Base-by-base conservation (phyloP, 805 yeast species). In the Kregervanrija delftensis region DNA sequence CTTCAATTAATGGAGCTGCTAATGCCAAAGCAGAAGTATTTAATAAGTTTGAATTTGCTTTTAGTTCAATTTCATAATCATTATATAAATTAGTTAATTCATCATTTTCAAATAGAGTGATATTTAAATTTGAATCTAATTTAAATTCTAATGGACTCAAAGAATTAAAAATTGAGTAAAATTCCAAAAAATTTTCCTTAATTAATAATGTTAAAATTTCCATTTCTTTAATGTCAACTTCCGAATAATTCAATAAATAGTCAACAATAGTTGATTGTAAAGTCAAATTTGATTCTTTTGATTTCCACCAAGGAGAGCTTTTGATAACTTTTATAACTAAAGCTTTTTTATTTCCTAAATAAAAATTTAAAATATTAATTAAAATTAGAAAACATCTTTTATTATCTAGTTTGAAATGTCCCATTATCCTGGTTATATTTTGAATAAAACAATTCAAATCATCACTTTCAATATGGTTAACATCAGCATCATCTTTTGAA, bases 1-100 rank as follows among this genome's bases (percentile, higher is more conserved):
- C 91, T 34, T 77, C 80, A 3, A 73, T 69, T 34, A 90, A 67
- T 0, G 96, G 95, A 9, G 93, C 93, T 5, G 96, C 96, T 53
- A 89, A 60, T 0, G 97, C 93, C 40, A 90, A 65, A 0, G 96
- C 95, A 49, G 83, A 86, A 0, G 86, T 83, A 17, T 77, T 73
- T 0, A 90, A 83, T 49, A 70, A 68, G 53, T 72, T 69, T 0
- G 85, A 76, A 46, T 78, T 74, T 11, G 77, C 77, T 12, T 80
- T 79, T 45, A 72, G 53, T 45, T 76, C 57, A 9, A 71, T 67
- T 33, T 74, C 71, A 57, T 77, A 74, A 4, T 59, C 56, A 1
- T 63, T 64, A 34, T 78, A 72, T 30, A 79, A 64, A 9, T 54
- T 53, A 0, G 54, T 53, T 67, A 84, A 67, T 3, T 63, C 72